Evolutionary conservation across 2,329 filamentous ascomycete genomes (phyloP), one percentile per base, ranked within the genome.

Genomic region (Aspergillus pseudoviridinutans): DNA sequence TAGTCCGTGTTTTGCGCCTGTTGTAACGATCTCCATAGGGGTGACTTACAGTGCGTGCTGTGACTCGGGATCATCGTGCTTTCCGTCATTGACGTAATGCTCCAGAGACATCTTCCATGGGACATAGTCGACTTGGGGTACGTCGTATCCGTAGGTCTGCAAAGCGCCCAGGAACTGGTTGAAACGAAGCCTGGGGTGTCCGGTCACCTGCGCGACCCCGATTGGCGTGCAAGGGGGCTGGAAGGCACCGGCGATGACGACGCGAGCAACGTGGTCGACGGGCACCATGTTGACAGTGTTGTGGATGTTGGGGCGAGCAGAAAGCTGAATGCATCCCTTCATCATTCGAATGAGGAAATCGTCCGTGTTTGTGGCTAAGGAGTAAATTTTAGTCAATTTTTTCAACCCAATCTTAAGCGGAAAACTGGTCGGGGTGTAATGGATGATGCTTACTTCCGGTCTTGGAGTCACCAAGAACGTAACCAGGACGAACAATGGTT

Each of bases 261-360:
- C 84, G n/a, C 85, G 82, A 1, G 88, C 84, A 38, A 97, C 92
- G 64, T 96, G 91, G 61, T 86, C 86, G 27, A 96, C 92, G 0
- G 93, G 92, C 0, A 96, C 89, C 73, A 88, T 86, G 78, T 97
- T 97, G 74, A 97, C 86, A 0, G 91, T 90, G 78, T 96, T 97
- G 71, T 81, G 76, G 64, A 97, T 95, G 64, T 84, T 82, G 1
- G 92, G 93, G 0, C 91, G 82, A 2, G 82, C 80, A 2, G 78
- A 78, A 2, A 97, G 80, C 74, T 97, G 92, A 52, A 96, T 79
- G 67, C 91, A 96, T 57, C 91, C 92, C 78, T 97, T 96, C 56
- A 88, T 78, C 76, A 97, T 85, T 42, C 93, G 86, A 62, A 96
- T 84, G 6, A 97, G 78, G 79, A 97, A 97, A 74, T 97, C 93